A percentile compares a stretch with the other conserved stretches of the same genome.
Evolutionary conservation across 495 filamentous ascomycete species (phyloP).

Genomic region (Bathelium albidoporum): DNA sequence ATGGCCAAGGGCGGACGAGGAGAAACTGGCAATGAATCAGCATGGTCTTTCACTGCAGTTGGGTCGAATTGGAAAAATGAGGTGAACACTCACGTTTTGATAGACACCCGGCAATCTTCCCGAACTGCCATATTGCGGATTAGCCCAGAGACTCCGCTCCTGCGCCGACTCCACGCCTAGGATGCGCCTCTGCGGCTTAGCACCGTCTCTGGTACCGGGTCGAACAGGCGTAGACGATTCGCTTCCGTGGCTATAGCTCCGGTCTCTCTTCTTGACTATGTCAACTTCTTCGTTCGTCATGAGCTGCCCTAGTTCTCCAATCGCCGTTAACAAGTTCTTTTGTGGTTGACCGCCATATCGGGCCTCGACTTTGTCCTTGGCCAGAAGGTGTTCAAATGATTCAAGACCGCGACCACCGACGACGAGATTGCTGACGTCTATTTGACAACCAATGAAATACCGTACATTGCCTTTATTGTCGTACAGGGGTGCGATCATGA

Average conservation of each 20-base stretch:
- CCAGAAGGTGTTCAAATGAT: constrained; percentile 39
- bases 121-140: constrained; percentile 19
- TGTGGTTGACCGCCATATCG: constrained; percentile 11
- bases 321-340: constrained; percentile 12
- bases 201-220: constrained; percentile 3
- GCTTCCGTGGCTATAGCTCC: constrained; percentile 8
- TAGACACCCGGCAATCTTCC: constrained; percentile 35
- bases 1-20: constrained; percentile 33
- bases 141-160: constrained; percentile 22
- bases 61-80: background rate
- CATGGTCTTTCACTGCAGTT: too few species aligned
- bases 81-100: constrained; percentile 27
- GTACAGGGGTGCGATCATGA: constrained; percentile 51
- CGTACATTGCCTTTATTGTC: constrained; percentile 48
- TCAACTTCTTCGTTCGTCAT: constrained; percentile 30
- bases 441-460: constrained; percentile 54
- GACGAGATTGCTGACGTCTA: constrained; percentile 50
- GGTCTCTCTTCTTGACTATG: constrained; percentile 11
- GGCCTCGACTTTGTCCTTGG: constrained; percentile 22
- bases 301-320: constrained; percentile 24
- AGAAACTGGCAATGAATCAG: constrained; percentile 23
- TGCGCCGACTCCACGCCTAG: constrained; percentile 25
- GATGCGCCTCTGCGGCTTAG: constrained; percentile 13
- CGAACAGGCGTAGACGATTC: constrained; percentile 13
- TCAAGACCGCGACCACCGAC: constrained; percentile 49